A percentile compares a stretch with the other conserved stretches of the same genome.
These are phyloP conservation scores for Melampsora larici-populina DNA, from an alignment of 1,284 basidiomycete species.

Conservation along the genomic window DNA sequence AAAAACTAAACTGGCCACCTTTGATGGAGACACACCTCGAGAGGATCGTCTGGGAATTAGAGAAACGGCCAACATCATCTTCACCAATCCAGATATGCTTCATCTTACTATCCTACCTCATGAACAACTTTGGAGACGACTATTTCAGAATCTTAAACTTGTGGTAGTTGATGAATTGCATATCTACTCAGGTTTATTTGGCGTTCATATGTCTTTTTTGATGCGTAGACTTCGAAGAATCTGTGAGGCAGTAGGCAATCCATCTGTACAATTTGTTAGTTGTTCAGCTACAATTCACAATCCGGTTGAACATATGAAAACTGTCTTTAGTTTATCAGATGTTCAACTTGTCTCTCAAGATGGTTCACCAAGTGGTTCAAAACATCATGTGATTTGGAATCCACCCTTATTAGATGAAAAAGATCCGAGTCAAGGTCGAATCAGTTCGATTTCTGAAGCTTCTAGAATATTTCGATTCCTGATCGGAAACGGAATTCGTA, in stretches of 20 bases:
- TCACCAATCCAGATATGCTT: conserved; percentile 69
- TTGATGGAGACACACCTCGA: conserved; percentile 81
- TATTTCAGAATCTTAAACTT: conserved; percentile 65
- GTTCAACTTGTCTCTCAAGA: conserved; percentile 73
- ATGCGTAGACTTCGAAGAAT: conserved; percentile 72
- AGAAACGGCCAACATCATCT: conserved; percentile 55
- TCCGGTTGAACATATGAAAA: conserved; percentile 68
- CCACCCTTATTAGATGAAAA: conserved; percentile 65
- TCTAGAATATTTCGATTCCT: conserved; percentile 72
- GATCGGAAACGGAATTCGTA: conserved; percentile 74
- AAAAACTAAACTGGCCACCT: conserved; percentile 66
- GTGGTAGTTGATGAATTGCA: conserved; percentile 67
- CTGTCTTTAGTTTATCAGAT: conserved; percentile 69
- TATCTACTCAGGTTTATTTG: conserved; percentile 51
- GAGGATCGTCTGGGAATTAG: conserved; percentile 58
- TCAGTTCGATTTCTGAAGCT: conserved; percentile 68
- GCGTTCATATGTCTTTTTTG: conserved; percentile 71
- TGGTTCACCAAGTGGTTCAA: conserved; percentile 75
- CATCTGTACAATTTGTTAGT: conserved; percentile 67
- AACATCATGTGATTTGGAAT: conserved; percentile 70
- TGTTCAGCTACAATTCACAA: conserved; percentile 85
- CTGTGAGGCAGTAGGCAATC: conserved; percentile 77
- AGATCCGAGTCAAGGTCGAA: conserved; percentile 62
- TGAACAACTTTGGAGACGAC: conserved; percentile 79
- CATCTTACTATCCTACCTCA: conserved; percentile 79